Conservation (phyloP, 2,329 filamentous ascomycete genomes). For the Reticulascus tulasneorum region DNA sequence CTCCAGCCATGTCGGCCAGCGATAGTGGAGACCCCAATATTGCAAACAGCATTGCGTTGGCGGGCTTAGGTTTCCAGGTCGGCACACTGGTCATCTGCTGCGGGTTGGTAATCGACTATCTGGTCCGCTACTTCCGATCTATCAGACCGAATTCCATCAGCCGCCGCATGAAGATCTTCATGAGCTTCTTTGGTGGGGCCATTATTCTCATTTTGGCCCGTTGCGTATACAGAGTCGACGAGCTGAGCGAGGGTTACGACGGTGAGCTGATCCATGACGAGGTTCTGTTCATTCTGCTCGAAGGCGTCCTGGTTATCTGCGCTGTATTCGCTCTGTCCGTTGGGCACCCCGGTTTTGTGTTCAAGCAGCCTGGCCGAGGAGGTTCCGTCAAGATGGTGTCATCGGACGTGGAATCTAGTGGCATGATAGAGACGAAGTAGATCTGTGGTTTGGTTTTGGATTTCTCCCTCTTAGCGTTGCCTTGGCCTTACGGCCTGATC, state of each 20-base stretch:
- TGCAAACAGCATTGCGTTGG: conserved; percentile 44
- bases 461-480: no score
- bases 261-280: conserved; percentile 44
- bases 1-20: conserved; percentile 29
- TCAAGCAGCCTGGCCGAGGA: background rate
- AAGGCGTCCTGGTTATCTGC: conserved; percentile 19
- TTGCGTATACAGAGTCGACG: conserved; percentile 55
- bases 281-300: conserved; percentile 37
- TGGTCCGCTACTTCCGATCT: conserved; percentile 25
- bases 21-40: conserved; percentile 32
- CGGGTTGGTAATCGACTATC: conserved; percentile 36
- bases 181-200: conserved; percentile 43
- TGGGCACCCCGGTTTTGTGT: conserved; percentile 8
- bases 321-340: conserved; percentile 5
- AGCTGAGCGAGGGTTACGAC: conserved; percentile 52
- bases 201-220: conserved; percentile 54
- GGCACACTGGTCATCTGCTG: conserved; percentile 43
- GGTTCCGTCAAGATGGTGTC: background rate
- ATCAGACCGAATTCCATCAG: conserved; percentile 20
- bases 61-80: conserved; percentile 49
- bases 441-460: no score
- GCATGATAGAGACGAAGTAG: no score
- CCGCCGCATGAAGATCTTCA: conserved; percentile 42
- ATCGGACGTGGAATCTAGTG: background rate
- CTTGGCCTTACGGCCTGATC: no score